Percentiles rank a stretch among this genome's conserved stretches.
Conservation (phyloP, 176 grass and related monocot genomes). For the Ampelocalamus luodianensis region DNA sequence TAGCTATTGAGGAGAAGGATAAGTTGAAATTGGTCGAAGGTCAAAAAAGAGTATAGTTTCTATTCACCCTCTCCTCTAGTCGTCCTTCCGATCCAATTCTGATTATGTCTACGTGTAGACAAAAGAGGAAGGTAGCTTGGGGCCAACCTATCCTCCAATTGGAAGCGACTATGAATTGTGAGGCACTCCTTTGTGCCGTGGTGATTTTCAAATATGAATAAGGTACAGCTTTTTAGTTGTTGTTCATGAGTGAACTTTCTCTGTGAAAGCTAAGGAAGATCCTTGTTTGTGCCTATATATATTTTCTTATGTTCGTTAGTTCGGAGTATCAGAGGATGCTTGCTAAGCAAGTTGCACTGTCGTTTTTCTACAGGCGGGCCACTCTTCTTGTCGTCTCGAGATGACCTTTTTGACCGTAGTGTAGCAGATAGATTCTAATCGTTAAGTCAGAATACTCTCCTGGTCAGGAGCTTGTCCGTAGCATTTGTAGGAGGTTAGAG, state of each 20-base stretch:
- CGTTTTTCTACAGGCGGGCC: not conserved
- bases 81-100: not conserved
- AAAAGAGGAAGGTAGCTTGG: not conserved
- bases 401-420: not conserved
- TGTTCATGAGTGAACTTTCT: not conserved
- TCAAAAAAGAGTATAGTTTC: too few species aligned
- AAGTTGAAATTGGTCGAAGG: too few species aligned
- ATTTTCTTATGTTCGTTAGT: not conserved
- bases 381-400: not conserved
- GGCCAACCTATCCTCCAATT: not conserved
- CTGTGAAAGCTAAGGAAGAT: not conserved
- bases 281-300: not conserved
- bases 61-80: too few species aligned
- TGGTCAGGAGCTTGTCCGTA: conserved; percentile 34
- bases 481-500: conserved; percentile 29
- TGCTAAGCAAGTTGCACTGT: not conserved
- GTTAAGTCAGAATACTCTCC: conserved; percentile 12
- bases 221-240: not conserved
- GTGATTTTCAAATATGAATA: not conserved
- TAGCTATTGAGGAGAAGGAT: too few species aligned
- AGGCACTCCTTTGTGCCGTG: not conserved
- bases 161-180: not conserved
- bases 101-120: conserved; percentile 20
- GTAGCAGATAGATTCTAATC: conserved; percentile 15
- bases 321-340: conserved; percentile 1